Conservation (phyloP, 768 basidiomycete species). For the Mycena crocata region DNA sequence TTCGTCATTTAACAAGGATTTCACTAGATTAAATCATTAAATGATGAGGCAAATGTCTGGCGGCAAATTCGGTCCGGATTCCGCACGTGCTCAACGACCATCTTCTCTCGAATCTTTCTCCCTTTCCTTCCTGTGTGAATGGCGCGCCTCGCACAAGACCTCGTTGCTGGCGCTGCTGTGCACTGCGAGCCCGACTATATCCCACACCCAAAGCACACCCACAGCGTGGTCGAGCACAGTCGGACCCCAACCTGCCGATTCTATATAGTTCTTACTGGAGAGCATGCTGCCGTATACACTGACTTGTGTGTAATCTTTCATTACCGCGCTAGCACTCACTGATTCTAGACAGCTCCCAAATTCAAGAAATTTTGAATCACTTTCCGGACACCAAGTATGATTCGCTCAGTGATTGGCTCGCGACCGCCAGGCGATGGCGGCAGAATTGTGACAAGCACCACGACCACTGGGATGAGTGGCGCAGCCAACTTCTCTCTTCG, state of each 20-base stretch:
- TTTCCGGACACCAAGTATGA: neutral
- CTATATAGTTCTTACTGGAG: neutral
- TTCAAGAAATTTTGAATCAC: neutral
- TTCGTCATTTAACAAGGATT: no score
- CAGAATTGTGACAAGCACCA: neutral
- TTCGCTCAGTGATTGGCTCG: neutral
- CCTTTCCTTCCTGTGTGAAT: neutral
- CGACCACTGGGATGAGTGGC: neutral
- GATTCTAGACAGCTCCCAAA: neutral
- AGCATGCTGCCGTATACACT: neutral
- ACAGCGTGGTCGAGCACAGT: neutral
- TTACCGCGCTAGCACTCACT: neutral
- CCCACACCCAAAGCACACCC: neutral
- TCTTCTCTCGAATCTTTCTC: no score
- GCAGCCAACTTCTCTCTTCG: neutral
- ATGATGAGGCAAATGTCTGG: no score
- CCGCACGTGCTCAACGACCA: no score
- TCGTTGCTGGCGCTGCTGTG: neutral
- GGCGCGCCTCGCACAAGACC: neutral
- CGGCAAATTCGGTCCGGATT: no score
- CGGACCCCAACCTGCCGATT: neutral
- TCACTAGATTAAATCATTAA: no score
- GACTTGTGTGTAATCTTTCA: neutral
- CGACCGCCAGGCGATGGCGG: neutral
- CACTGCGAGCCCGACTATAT: neutral